Conservation (phyloP, 306 rosid species). For the Lupinus albus region DNA sequence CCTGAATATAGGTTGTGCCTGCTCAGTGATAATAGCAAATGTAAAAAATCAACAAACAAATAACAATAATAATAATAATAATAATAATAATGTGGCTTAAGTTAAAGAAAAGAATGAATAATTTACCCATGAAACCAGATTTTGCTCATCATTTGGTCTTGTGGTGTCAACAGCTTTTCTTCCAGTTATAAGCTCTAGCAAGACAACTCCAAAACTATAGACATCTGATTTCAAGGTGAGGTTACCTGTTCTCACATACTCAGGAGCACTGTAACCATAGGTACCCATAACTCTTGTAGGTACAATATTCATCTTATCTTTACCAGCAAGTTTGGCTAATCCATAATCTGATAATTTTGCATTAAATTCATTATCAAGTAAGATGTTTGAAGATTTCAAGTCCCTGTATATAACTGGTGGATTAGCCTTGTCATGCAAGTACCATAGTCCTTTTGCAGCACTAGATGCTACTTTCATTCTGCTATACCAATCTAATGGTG, state of each 20-base stretch:
- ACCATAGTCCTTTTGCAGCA: conserved; percentile 75
- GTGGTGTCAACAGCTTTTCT: conserved; percentile 79
- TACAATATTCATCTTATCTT: conserved; percentile 52
- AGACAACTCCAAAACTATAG: conserved; percentile 80
- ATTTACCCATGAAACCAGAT: conserved; percentile 85
- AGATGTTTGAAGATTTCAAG: conserved; percentile 70
- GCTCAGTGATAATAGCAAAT: conserved; percentile 32
- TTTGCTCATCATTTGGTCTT: conserved; percentile 70
- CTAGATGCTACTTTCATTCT: conserved; percentile 74
- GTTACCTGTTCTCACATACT: conserved; percentile 65
- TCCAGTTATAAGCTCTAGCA: conserved; percentile 86
- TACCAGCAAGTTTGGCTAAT: conserved; percentile 60
- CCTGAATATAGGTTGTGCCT: conserved; percentile 84
- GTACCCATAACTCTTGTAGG: conserved; percentile 84
- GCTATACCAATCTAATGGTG: conserved; percentile 68
- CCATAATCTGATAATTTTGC: conserved; percentile 88
- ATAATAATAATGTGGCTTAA: no score
- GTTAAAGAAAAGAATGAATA: no score
- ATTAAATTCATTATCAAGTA: conserved; percentile 61
- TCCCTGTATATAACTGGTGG: conserved; percentile 80
- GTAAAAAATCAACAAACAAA: conserved; percentile 5
- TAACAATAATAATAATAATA: no score
- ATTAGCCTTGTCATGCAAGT: conserved; percentile 78
- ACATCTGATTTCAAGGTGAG: conserved; percentile 83
- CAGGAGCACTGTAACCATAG: conserved; percentile 88